Conservation (phyloP, 2,329 filamentous ascomycete genomes). For the Myriangium duriaei region DNA sequence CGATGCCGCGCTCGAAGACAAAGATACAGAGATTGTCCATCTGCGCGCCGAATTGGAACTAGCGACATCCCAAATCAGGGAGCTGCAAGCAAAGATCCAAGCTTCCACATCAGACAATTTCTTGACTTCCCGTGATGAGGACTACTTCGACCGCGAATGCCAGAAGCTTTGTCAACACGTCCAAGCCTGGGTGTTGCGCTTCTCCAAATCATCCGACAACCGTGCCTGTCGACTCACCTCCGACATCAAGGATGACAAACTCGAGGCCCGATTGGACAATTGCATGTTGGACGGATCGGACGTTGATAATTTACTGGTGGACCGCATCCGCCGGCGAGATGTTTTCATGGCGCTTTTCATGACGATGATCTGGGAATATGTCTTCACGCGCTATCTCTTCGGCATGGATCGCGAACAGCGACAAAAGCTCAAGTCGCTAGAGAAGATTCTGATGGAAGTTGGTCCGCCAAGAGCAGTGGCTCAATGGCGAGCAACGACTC, state of each 20-base stretch:
- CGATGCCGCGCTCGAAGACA: conserved; percentile 56
- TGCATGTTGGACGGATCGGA: conserved; percentile 87
- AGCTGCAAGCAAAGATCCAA: conserved; percentile 47
- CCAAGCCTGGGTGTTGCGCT: conserved; percentile 93
- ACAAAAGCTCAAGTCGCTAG: conserved; percentile 90
- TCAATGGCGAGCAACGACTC: conserved; percentile 90
- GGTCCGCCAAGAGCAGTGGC: conserved; percentile 81
- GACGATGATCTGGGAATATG: conserved; percentile 98
- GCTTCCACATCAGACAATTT: conserved; percentile 53
- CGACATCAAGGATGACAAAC: conserved; percentile 83
- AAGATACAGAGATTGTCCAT: conserved; percentile 69
- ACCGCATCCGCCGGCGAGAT: conserved; percentile 78
- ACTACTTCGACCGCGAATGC: conserved; percentile 89
- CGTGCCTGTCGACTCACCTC: conserved; percentile 70
- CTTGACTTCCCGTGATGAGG: conserved; percentile 71
- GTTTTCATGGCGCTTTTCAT: conserved; percentile 98
- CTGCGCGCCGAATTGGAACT: conserved; percentile 67
- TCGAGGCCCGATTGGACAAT: conserved; percentile 88
- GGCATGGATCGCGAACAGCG: conserved; percentile 97
- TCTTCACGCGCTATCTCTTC: conserved; percentile 95
- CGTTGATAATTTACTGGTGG: conserved; percentile 74
- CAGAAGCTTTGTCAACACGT: conserved; percentile 92
- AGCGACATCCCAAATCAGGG: conserved; percentile 50
- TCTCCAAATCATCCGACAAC: conserved; percentile 95
- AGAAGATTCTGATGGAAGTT: conserved; percentile 82